Evolutionary conservation across 257 asterid genomes (phyloP).

Genomic region (Solanum sparsipilum): DNA sequence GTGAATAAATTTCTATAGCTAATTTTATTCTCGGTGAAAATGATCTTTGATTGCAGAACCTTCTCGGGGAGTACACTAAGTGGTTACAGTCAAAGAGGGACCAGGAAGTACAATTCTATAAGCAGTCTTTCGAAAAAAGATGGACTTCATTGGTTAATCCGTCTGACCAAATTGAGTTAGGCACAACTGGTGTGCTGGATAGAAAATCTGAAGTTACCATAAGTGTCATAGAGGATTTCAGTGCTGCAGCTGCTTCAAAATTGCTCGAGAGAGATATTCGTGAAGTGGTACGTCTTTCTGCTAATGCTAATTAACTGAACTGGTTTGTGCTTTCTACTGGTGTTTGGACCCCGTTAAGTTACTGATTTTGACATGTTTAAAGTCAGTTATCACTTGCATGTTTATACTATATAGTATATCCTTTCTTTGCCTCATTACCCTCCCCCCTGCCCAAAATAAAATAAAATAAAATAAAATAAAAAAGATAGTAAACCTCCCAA

Average conservation of each 20-base stretch:
- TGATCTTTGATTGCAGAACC: slow-evolving; percentile 29
- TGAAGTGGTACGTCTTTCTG: slow-evolving; percentile 52
- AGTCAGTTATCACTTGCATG: background rate
- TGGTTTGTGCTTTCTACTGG: background rate
- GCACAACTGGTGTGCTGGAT: slow-evolving; percentile 40
- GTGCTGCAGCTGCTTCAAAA: slow-evolving; percentile 84
- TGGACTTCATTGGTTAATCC: slow-evolving; percentile 51
- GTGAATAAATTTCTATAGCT: background rate
- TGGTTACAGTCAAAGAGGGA: slow-evolving; percentile 78
- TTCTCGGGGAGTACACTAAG: slow-evolving; percentile 53
- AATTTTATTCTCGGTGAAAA: background rate
- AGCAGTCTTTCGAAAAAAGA: slow-evolving; percentile 59
- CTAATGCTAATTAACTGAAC: background rate
- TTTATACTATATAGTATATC: background rate
- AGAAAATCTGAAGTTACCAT: slow-evolving; percentile 39
- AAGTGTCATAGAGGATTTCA: slow-evolving; percentile 56
- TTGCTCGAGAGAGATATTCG: slow-evolving; percentile 92
- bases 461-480: background rate
- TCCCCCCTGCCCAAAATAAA: background rate
- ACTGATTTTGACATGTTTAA: background rate
- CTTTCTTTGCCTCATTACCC: background rate
- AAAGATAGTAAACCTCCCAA: background rate
- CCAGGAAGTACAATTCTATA: slow-evolving; percentile 48
- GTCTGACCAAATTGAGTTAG: slow-evolving; percentile 31
- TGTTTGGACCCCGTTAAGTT: background rate